Percentiles rank a stretch among this genome's conserved stretches.
Evolutionary conservation across 202 grass and related monocot genomes (phyloP).

Genomic region (Bolboschoenoplectus hybrid): DNA sequence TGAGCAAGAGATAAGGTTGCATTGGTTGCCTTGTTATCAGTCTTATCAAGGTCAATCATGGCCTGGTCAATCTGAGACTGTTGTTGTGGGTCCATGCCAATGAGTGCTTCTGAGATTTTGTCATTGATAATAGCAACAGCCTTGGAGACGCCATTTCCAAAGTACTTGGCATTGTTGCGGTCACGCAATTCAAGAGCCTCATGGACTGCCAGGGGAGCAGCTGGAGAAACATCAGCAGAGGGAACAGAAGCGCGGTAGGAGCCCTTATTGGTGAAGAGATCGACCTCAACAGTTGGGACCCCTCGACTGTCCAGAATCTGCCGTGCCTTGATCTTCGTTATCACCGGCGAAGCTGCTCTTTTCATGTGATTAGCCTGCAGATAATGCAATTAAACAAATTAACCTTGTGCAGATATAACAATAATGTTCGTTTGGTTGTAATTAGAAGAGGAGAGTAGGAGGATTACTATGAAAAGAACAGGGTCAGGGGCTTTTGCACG

Average conservation of each 20-base stretch:
- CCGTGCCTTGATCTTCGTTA: slow-evolving; percentile 78
- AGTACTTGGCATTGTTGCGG: slow-evolving; percentile 66
- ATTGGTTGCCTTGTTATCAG: slow-evolving; percentile 66
- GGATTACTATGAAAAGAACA: slow-evolving; percentile 69
- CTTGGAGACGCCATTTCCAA: slow-evolving; percentile 72
- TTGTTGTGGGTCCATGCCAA: slow-evolving; percentile 91
- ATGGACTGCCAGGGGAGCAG: slow-evolving; percentile 32
- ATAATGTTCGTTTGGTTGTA: neutral
- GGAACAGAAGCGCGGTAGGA: slow-evolving; percentile 75
- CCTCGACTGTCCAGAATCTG: slow-evolving; percentile 91
- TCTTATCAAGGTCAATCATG: slow-evolving; percentile 97
- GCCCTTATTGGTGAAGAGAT: slow-evolving; percentile 96
- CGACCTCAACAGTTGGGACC: slow-evolving; percentile 78
- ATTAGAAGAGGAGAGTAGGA: neutral
- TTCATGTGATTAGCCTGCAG: slow-evolving; percentile 84
- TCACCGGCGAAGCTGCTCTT: slow-evolving; percentile 69
- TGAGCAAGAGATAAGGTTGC: neutral
- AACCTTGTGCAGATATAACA: neutral
- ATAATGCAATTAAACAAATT: slow-evolving; percentile 11
- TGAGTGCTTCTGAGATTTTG: slow-evolving; percentile 90
- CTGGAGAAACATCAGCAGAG: slow-evolving; percentile 47
- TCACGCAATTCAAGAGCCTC: slow-evolving; percentile 60
- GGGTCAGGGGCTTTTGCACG: slow-evolving; percentile 76
- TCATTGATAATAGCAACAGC: slow-evolving; percentile 77
- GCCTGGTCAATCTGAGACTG: slow-evolving; percentile 98